A percentile compares a stretch with the other conserved stretches of the same genome.
Conservation (phyloP, 108 stramenopile genomes). For the Skeletonema tropicum region DNA sequence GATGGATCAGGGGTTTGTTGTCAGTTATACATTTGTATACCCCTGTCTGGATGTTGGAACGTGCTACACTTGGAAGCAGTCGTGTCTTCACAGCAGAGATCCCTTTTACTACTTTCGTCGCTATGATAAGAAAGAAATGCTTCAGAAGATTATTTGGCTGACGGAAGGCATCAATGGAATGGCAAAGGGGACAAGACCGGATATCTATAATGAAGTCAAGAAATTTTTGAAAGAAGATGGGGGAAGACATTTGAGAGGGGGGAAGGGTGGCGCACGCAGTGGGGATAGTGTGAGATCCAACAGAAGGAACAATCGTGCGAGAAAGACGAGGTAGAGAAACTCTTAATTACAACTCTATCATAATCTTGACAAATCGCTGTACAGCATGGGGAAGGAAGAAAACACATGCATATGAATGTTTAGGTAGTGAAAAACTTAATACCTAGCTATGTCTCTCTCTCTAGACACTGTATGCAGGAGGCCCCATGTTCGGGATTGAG, state of each 20-base stretch:
- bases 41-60: neutral
- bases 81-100: neutral
- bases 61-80: neutral
- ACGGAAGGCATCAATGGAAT: neutral
- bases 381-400: no score
- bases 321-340: neutral
- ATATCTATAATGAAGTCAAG: neutral
- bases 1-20: neutral
- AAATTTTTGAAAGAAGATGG: neutral
- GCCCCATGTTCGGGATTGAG: neutral
- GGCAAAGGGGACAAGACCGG: neutral
- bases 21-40: neutral
- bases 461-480: neutral
- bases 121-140: neutral
- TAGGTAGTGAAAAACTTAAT: neutral
- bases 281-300: neutral
- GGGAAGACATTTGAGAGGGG: neutral
- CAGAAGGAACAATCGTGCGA: neutral
- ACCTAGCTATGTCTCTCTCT: neutral
- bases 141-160: neutral
- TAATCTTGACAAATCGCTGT: no score
- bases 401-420: neutral
- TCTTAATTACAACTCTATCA: neutral
- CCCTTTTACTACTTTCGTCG: constrained; percentile 8
- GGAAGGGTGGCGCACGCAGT: neutral